Evolutionary conservation across 2,329 filamentous ascomycete genomes (phyloP), one percentile per base, ranked within the genome.

Genomic region (Trichoderma citrinoviride): DNA sequence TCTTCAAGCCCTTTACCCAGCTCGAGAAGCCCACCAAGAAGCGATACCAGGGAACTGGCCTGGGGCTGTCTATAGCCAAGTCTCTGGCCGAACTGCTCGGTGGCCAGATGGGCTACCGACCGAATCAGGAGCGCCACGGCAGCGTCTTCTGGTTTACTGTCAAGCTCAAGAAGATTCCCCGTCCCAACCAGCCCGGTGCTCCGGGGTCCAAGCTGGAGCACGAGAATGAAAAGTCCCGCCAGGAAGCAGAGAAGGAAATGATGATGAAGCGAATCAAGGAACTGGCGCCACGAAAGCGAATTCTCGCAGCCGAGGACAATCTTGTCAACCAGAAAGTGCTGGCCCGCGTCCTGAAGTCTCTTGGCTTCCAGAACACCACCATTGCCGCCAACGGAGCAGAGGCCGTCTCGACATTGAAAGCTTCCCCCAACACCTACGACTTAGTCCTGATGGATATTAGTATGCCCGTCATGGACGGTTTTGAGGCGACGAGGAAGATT

Each of bases 51-150:
- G 83, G 84, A 3, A 86, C 83, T 5, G 84, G 84, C 0, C 74
- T 87, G 2, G 84, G 84, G 2, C 73, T 87, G 3, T 83, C 82
- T 10, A 87, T 87, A 43, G 85, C 82, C 67, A 86, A 85, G 69
- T 83, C 80, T 61, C 71, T 87, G 12, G 80, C 80, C 0, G 82
- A 85, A 69, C 76, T 85, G 25, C 85, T 86, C 83, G 82, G 81
- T 23, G 85, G 85, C 1, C 73, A 78, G 3, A 76, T 76, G 55
- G 75, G 75, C 17, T 75, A 74, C 67, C 73, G 73, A 27, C 75
- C 78, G 0, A 85, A 85, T 58, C 77, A 78, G 0, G 76, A 80
- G 14, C 75, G 76, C 3, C 72, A 71, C 1, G 83, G 83, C 7
- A 85, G 82, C 68, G 68, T 82, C 2, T 85, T 85, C 67, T 85